Percentiles rank a stretch among this genome's conserved stretches.
phyloP scores from a whole-genome alignment of 352 stramenopile species.

The Pythium pyrilobum region DNA sequence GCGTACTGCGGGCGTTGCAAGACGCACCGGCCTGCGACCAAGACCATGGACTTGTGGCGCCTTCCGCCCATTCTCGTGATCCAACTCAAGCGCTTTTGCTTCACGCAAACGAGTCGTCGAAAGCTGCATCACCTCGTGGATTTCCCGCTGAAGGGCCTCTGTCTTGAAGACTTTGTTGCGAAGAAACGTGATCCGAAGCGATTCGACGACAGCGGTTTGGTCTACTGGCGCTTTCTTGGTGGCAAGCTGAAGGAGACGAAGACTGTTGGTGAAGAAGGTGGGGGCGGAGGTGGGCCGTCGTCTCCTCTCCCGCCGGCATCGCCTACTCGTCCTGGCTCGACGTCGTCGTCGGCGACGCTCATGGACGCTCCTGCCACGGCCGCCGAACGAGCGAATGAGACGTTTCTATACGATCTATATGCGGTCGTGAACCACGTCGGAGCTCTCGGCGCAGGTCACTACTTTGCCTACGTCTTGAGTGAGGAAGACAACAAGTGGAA shows the following conservation, averaged over 20 bases:
- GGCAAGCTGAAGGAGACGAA: slow-evolving; percentile 43
- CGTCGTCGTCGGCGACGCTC: slow-evolving; percentile 21
- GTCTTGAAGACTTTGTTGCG: slow-evolving; percentile 82
- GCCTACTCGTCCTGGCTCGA: neutral
- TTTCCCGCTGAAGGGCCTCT: slow-evolving; percentile 92
- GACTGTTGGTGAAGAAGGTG: too few relatives aligned
- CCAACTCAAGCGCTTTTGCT: slow-evolving; percentile 99
- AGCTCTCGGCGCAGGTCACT: slow-evolving; percentile 93
- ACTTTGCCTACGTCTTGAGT: slow-evolving; percentile 85
- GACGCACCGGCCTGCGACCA: slow-evolving; percentile 90
- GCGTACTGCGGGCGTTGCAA: slow-evolving; percentile 82
- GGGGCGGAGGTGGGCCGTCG: neutral
- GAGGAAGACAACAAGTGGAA: slow-evolving; percentile 94
- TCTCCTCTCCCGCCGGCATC: neutral
- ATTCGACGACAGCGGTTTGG: slow-evolving; percentile 42
- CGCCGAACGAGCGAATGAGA: slow-evolving; percentile 41
- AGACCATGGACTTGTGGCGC: slow-evolving; percentile 97
- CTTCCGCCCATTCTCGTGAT: slow-evolving; percentile 97
- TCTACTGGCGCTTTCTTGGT: slow-evolving; percentile 75
- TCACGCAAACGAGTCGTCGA: slow-evolving; percentile 86
- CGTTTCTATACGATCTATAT: slow-evolving; percentile 94
- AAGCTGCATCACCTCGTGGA: slow-evolving; percentile 97
- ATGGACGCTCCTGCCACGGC: slow-evolving; percentile 59
- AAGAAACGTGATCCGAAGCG: slow-evolving; percentile 41
- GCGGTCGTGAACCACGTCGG: slow-evolving; percentile 98